A percentile compares a stretch with the other conserved stretches of the same genome.
Evolutionary conservation across 2,329 filamentous ascomycete genomes (phyloP).

Genomic region (Alternaria triticina): DNA sequence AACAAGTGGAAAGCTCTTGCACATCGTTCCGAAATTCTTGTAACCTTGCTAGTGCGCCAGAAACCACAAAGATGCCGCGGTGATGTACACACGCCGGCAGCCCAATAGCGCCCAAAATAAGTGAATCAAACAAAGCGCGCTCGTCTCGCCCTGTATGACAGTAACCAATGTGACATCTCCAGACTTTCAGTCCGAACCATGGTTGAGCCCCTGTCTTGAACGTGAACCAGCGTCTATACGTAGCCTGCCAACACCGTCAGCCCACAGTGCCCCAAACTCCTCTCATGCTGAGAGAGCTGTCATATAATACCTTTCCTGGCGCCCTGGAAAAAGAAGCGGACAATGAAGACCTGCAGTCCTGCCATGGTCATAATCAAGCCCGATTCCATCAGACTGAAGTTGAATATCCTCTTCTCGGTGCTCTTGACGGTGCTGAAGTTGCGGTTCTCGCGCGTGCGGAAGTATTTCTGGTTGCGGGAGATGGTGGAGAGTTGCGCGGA

Average conservation of each 20-base stretch:
- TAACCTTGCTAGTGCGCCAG: background rate
- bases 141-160: background rate
- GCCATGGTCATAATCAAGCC: conserved; percentile 94
- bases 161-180: background rate
- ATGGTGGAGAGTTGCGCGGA: conserved; percentile 93
- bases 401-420: conserved; percentile 94
- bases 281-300: background rate
- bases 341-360: conserved; percentile 93
- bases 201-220: background rate
- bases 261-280: conserved; percentile 5
- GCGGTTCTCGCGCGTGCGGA: conserved; percentile 96
- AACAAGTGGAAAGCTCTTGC: background rate
- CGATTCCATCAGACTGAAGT: conserved; percentile 94
- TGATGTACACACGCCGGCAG: conserved; percentile 8
- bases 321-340: conserved; percentile 98
- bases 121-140: background rate
- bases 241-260: conserved; percentile 33
- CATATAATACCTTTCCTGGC: conserved; percentile 64
- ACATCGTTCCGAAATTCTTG: background rate
- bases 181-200: background rate
- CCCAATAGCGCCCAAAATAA: conserved; percentile 8
- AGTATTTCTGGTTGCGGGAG: conserved; percentile 97
- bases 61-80: background rate
- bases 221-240: conserved; percentile 19
- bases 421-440: conserved; percentile 98